Evolutionary conservation across 805 yeast species (phyloP), one percentile per base, ranked within the genome.

Genomic region (Metahyphopichia silvanorum): DNA sequence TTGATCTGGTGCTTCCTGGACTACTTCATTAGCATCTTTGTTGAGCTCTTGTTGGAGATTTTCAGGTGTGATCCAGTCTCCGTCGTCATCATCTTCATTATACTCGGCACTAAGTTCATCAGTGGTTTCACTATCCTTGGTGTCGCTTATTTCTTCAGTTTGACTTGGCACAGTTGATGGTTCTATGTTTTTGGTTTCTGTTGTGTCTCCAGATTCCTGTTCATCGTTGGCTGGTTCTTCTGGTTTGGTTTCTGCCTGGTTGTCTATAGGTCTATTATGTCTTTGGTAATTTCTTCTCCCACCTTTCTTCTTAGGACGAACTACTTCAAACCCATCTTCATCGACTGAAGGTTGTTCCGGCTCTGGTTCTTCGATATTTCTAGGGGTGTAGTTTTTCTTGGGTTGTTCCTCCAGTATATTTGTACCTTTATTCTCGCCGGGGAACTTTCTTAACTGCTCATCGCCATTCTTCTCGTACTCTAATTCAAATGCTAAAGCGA

Each of bases 21-120:
- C 67, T 37, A 74, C 72, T 49, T 81, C 87, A 25, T 82, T 47
- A 69, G 42, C 74, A 47, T 86, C 91, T 51, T 79, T 81, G 24
- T 79, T 55, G 53, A 86, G 71, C 33, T 77, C 78, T 46, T 82
- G 86, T 25, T 75, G 66, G 20, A 93, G 60, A 47, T 88, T 93
- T 2, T 85, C 95, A 3, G 93, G 83, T 0, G 95, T 86, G 46
- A 93, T 93, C 98, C 98, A 93, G 25, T 77, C 84, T 24, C 81
- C 86, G 34, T 78, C 88, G 40, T 85, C 96, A 25, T 86, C 88
- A 35, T 84, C 91, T 34, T 79, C 89, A 28, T 80, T 81, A 19
- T 70, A 75, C 14, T 73, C 84, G 27, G 75, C 80, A 6, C 51
- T 59, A 8, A 58, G 31, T 2, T 23, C 27, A 16, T 25, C 29